Evolutionary conservation across 2,329 filamentous ascomycete species (phyloP), one percentile per base, ranked within the genome.

Genomic region (Shiraia bambusicola): DNA sequence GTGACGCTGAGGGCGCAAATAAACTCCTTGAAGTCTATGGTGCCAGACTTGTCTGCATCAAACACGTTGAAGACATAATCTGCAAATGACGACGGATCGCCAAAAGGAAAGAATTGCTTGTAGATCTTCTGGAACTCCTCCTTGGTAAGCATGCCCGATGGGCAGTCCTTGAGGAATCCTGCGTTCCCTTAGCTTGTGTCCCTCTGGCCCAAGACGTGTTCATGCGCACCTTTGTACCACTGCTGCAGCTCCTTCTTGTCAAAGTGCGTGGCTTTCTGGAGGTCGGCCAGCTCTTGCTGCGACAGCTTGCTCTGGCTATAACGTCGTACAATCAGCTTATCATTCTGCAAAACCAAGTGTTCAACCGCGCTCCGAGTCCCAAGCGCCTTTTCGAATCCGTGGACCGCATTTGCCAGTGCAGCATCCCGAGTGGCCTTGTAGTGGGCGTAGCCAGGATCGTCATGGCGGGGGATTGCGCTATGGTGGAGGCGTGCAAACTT

Each of bases 71-170:
- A 98, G 49, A 98, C 93, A 69, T 97, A 97, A 74, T 97, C 92
- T 68, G 93, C 93, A 69, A 98, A 98, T 2, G 88, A 93, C 17
- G 89, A 95, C 3, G 93, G 93, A 69, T 98, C 93, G 56, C 93
- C 93, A 64, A 97, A 97, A 11, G 93, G 93, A 72, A 98, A 98
- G 80, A 98, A 98, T 72, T 97, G 93, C 61, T 93, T 88, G 74
- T 98, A 98, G 65, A 98, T 98, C 76, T 97, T 97, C 73, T 97
- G 93, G 71, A 98, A 98, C 72, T 98, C 93, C 66, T 95, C 87
- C 74, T 97, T 98, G 63, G 88, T 93, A 69, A 98, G 86, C 78
- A 90, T 95, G 70, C 93, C 93, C 29, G 88, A 91, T 4, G 93
- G 93, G 73, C 93, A 98, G 73, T 98, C 93, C 77, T 97, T 97